These are phyloP conservation scores for Bacterosira constricta DNA, from an alignment of 108 stramenopile species.

Conservation along the genomic window DNA sequence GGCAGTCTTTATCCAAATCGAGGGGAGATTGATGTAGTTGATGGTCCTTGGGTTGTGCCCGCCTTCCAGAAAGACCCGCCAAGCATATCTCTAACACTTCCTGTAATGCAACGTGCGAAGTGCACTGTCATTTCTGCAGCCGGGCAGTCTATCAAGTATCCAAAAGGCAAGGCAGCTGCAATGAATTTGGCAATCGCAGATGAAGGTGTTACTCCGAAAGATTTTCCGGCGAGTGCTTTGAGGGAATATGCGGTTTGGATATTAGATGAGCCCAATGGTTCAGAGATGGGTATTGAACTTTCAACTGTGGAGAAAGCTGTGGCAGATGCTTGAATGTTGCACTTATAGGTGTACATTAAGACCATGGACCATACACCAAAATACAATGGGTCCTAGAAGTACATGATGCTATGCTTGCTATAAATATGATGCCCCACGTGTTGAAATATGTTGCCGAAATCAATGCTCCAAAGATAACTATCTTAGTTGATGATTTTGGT, in stretches of 20 bases:
- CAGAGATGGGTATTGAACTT: conserved; percentile 38
- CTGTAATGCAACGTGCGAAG: conserved; percentile 70
- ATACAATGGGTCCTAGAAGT: too few relatives aligned
- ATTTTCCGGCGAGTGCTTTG: conserved; percentile 76
- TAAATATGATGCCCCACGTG: too few relatives aligned
- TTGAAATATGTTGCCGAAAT: too few relatives aligned
- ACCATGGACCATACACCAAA: too few relatives aligned
- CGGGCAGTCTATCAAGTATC: conserved; percentile 79
- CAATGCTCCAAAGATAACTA: too few relatives aligned
- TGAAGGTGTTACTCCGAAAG: conserved; percentile 51
- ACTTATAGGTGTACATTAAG: too few relatives aligned
- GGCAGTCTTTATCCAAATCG: conserved; percentile 78
- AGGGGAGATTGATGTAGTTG: conserved; percentile 56
- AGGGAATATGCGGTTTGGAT: conserved; percentile 70
- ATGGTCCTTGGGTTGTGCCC: conserved; percentile 64
- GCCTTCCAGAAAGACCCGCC: conserved; percentile 77
- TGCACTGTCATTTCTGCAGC: conserved; percentile 73
- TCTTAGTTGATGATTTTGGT: too few relatives aligned
- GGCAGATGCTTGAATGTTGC: too few relatives aligned
- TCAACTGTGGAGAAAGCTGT: conserved; percentile 50
- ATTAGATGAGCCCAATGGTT: conserved; percentile 72
- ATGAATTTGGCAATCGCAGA: conserved; percentile 75
- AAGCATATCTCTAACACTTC: conserved; percentile 68
- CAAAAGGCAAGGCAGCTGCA: conserved; percentile 71
- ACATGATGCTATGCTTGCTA: too few relatives aligned